These are phyloP conservation scores for Triticum monococcum DNA, from an alignment of 176 grass and related monocot species.

Conservation along the genomic window DNA sequence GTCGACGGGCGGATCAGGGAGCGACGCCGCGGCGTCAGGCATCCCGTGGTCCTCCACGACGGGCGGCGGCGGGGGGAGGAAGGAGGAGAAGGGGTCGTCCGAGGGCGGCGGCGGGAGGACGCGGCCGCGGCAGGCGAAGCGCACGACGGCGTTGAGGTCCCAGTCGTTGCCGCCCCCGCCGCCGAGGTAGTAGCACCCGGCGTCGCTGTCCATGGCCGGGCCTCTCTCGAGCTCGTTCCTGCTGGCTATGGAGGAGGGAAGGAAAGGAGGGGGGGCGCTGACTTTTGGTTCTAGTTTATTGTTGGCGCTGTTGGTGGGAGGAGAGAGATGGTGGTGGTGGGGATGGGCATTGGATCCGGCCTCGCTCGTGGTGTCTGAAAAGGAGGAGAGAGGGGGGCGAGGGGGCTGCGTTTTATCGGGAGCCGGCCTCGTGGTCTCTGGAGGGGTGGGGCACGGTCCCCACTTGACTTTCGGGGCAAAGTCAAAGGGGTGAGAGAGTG, in stretches of 20 bases:
- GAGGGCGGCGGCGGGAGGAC: not conserved
- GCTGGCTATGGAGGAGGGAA: not conserved
- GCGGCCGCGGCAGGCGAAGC: constrained; percentile 24
- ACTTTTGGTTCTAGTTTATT: constrained; percentile 43
- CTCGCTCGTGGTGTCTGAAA: constrained; percentile 11
- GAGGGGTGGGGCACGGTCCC: not conserved
- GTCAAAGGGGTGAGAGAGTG: constrained; percentile 28
- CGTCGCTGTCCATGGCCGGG: constrained; percentile 12
- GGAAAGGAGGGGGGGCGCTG: constrained; percentile 38
- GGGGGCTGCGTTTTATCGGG: not conserved
- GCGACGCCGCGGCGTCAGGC: not conserved
- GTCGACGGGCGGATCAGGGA: not conserved
- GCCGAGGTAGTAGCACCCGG: constrained; percentile 12
- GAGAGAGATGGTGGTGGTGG: constrained; percentile 4
- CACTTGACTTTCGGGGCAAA: constrained; percentile 37
- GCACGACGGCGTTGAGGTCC: constrained; percentile 74
- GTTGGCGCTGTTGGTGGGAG: not conserved
- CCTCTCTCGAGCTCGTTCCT: not conserved
- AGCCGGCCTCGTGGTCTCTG: not conserved
- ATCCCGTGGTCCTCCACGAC: not conserved
- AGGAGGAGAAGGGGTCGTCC: constrained; percentile 23
- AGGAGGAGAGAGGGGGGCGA: not conserved
- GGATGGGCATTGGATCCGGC: constrained; percentile 7
- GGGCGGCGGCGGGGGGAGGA: not conserved
- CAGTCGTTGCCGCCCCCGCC: constrained; percentile 52